phyloP scores from a whole-genome alignment of 768 basidiomycete species.

The Tubosaeta sp. region DNA sequence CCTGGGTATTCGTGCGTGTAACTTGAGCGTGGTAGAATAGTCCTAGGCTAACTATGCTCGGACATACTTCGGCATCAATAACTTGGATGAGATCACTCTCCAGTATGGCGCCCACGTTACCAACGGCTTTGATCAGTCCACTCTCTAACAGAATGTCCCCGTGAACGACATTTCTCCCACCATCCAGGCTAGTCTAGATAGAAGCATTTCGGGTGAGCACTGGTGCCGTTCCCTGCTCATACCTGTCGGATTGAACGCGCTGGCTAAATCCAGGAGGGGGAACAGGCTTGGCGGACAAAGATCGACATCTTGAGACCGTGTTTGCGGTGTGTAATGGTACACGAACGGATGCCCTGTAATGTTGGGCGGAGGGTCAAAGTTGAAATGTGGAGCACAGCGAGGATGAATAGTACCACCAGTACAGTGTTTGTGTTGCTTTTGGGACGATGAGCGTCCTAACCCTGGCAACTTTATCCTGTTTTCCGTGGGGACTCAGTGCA shows the following conservation, averaged over 20 bases:
- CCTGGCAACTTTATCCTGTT: background rate
- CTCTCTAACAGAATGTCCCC: conserved; percentile 60
- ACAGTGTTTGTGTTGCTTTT: conserved; percentile 8
- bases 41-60: too few species aligned
- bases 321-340: conserved; percentile 23
- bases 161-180: conserved; percentile 51
- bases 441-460: background rate
- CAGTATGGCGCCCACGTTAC: conserved; percentile 19
- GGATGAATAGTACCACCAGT: conserved; percentile 9
- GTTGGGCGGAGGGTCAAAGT: background rate
- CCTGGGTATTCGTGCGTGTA: conserved; percentile 31
- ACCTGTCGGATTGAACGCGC: conserved; percentile 54
- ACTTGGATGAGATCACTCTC: conserved; percentile 22
- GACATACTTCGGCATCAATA: conserved; percentile 39
- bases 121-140: conserved; percentile 61
- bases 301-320: conserved; percentile 43
- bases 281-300: conserved; percentile 39
- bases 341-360: conserved; percentile 1
- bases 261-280: conserved; percentile 42
- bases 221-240: conserved; percentile 47
- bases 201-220: conserved; percentile 63
- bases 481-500: too few species aligned
- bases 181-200: conserved; percentile 68
- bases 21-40: background rate
- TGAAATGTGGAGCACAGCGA: conserved; percentile 16